Evolutionary conservation across 2,329 filamentous ascomycete species (phyloP), one percentile per base, ranked within the genome.

Genomic region (Hypoxylon sp.): DNA sequence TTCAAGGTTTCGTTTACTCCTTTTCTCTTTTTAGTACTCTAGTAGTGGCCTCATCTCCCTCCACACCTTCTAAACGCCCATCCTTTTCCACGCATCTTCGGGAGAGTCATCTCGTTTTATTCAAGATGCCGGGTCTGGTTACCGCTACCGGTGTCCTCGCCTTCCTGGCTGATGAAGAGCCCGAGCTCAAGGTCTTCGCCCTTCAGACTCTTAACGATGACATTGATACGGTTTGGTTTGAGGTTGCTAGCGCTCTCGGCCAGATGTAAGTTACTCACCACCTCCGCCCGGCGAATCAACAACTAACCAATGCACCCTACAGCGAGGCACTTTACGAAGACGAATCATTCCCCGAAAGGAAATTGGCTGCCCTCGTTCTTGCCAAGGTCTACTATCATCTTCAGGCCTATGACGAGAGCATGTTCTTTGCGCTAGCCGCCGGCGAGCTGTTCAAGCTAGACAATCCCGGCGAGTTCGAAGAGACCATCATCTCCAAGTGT

Each of bases 321-420:
- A 97, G 93, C 76, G 94, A 99, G 82, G 90, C 91, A 46, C 84
- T 99, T 40, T 99, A 96, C 75, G 94, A 99, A 81, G 93, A 99
- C 76, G 91, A 96, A 67, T 82, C 84, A 54, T 99, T 99, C 68
- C 89, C 92, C 37, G 89, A 99, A 73, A 90, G 93, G 67, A 90
- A 94, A 71, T 87, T 99, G 48, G 94, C 94, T 46, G 94, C 94
- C 44, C 82, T 99, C 38, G 91, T 99, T 45, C 89, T 96, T 31
- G 89, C 94, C 64, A 99, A 99, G 81, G 91, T 97, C 63, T 99
- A 97, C 78, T 99, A 97, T 71, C 94, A 99, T 71, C 86, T 99
- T 43, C 91, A 97, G 75, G 94, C 94, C 72, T 99, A 99, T 78
- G 94, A 97, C 71, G 94, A 99, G 78, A 97, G 93, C 74, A 97